These are phyloP conservation scores for Candida arabinofermentans DNA, from an alignment of 805 yeast genomes.

Conservation along the genomic window DNA sequence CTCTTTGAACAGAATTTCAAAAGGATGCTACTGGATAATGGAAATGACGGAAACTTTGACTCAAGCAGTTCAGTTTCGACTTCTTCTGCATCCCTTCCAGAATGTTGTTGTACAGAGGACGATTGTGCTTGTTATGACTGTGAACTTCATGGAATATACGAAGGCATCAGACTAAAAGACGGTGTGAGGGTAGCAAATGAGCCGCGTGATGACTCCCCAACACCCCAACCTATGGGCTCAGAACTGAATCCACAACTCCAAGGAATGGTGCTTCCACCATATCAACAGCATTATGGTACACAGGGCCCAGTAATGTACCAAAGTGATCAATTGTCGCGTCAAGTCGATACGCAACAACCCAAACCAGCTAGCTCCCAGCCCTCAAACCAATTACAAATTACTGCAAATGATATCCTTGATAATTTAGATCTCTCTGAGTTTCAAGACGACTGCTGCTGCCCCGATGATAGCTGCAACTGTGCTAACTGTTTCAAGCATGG, in stretches of 20 bases:
- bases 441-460: conserved; percentile 29
- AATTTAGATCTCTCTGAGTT: conserved; percentile 18
- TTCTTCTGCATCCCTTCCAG: conserved; percentile 10
- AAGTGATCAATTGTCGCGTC: neutral
- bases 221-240: neutral
- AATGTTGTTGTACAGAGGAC: conserved; percentile 30
- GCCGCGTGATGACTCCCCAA: conserved; percentile 3
- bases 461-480: conserved; percentile 30
- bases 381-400: conserved; percentile 12
- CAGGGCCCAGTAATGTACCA: neutral
- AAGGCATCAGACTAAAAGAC: conserved; percentile 28
- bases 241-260: no score
- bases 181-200: conserved; percentile 21
- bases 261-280: neutral
- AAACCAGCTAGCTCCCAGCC: no score
- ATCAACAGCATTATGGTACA: neutral
- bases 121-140: conserved; percentile 34
- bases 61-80: conserved; percentile 1
- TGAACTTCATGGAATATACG: conserved; percentile 30
- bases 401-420: conserved; percentile 21
- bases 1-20: conserved; percentile 10
- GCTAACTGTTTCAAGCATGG: conserved; percentile 32
- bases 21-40: conserved; percentile 2
- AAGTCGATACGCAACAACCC: neutral
- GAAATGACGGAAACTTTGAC: neutral